Conservation (phyloP, 345 rosid species). For the Jatropha curcas region DNA sequence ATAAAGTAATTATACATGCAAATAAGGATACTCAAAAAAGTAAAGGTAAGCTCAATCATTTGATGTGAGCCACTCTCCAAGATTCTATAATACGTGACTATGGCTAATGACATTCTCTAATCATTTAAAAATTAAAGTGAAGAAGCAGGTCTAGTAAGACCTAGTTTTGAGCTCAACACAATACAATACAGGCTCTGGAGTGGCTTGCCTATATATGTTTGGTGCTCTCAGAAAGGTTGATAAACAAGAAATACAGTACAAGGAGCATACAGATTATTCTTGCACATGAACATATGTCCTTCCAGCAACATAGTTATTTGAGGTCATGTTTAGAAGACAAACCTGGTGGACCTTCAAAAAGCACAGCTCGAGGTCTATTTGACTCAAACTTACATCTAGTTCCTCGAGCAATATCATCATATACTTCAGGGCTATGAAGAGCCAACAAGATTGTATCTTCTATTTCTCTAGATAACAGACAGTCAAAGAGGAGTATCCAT, state of each 20-base stretch:
- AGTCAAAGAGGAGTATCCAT: background rate
- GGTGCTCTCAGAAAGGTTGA: slow-evolving; percentile 5
- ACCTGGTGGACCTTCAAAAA: slow-evolving; percentile 99
- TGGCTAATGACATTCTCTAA: background rate
- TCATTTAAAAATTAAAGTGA: background rate
- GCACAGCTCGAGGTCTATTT: slow-evolving; percentile 90
- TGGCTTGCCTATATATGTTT: background rate
- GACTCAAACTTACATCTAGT: slow-evolving; percentile 84
- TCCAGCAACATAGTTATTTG: background rate
- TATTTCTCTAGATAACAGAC: slow-evolving; percentile 61
- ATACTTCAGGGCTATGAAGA: slow-evolving; percentile 78
- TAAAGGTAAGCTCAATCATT: background rate
- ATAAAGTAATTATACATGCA: background rate
- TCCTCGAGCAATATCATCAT: slow-evolving; percentile 90
- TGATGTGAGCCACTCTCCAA: background rate
- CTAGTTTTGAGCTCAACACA: background rate
- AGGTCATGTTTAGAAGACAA: slow-evolving; percentile 15
- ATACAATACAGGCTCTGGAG: background rate
- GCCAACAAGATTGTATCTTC: slow-evolving; percentile 90
- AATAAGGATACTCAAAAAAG: background rate
- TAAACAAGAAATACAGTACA: background rate
- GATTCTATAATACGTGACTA: background rate
- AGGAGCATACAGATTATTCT: background rate
- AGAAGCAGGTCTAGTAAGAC: background rate
- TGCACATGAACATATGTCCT: background rate